phyloP scores from a whole-genome alignment of 2,329 filamentous ascomycete genomes.

The Knoxdaviesia proteae region DNA sequence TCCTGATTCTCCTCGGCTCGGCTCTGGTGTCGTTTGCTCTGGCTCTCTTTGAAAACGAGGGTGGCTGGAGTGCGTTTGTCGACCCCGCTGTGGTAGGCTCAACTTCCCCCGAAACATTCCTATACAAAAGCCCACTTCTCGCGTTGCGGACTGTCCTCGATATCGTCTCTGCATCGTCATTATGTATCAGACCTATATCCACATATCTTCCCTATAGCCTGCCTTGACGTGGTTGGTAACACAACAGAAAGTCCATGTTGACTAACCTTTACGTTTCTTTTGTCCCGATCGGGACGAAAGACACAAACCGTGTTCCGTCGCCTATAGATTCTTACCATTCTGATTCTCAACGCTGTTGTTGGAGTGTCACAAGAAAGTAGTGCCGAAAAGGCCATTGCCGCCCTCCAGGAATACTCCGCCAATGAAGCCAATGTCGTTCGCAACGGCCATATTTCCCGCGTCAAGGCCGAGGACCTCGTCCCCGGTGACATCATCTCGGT shows the following conservation, averaged over 20 bases:
- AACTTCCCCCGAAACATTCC: neutral
- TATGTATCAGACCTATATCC: too few relatives aligned
- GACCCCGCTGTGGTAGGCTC: conserved; percentile 75
- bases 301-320: too few relatives aligned
- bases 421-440: conserved; percentile 91
- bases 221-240: too few relatives aligned
- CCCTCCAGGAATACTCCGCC: conserved; percentile 94
- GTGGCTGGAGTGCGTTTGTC: conserved; percentile 93
- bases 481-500: conserved; percentile 83
- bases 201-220: too few relatives aligned
- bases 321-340: conserved; percentile 73
- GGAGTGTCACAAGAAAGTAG: conserved; percentile 97
- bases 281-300: too few relatives aligned
- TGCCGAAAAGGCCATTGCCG: conserved; percentile 94
- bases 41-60: conserved; percentile 78
- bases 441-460: conserved; percentile 48
- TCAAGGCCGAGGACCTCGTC: conserved; percentile 94
- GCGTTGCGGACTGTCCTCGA: too few relatives aligned
- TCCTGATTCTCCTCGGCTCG: conserved; percentile 82
- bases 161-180: neutral
- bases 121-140: too few relatives aligned
- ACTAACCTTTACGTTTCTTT: too few relatives aligned
- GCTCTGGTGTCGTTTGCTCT: conserved; percentile 85
- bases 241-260: too few relatives aligned
- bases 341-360: conserved; percentile 90